Base-by-base conservation (phyloP, 352 stramenopile species). In the Phytophthora tubulina region DNA sequence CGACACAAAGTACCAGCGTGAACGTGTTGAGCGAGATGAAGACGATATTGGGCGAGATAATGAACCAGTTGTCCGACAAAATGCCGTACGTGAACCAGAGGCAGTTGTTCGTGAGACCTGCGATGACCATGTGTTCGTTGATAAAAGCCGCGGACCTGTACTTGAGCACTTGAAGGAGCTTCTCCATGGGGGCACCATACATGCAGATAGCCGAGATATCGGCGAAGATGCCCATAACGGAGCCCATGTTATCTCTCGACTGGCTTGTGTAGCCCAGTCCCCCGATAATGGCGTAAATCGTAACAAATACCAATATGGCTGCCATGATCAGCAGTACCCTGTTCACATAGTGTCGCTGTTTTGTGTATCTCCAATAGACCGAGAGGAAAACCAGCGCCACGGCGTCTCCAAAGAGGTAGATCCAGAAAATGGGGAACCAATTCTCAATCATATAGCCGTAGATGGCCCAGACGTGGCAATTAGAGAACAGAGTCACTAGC, bases 361-460 rank as follows among this genome's bases (percentile, higher is more conserved):
- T 71, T 14, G 75, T 73, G 54, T 68, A 77, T 17, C 42, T 54
- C 71, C 71, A 79, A 38, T 81, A 79, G 31, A 79, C 51, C 1
- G 27, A 32, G 41, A 81, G 74, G 50, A 76, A 81, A 9, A 69
- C 50, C 3, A 75, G 17, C 4, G 59, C 76, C 3, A 80, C 48
- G 3, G 72, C 41, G 52, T 80, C 73, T 21, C 79, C 79, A 5
- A 76, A 51, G 36, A 73, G 27, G 67, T 82, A 86, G 49, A 75
- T 75, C 65, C 64, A 75, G 64, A 86, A 80, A 52, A 84, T 70
- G 0, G 79, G 79, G 76, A 86, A 84, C 69, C 68, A 80, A 42
- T 80, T 78, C 58, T 70, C 42, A 9, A 69, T 70, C 35, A 83
- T 68, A 60, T 73, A 79, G 33, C 75, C 79, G 51, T 78, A 86